A percentile compares a stretch with the other conserved stretches of the same genome.
Conservation (phyloP, 1,139 yeast species). For the Pichia sp. region DNA sequence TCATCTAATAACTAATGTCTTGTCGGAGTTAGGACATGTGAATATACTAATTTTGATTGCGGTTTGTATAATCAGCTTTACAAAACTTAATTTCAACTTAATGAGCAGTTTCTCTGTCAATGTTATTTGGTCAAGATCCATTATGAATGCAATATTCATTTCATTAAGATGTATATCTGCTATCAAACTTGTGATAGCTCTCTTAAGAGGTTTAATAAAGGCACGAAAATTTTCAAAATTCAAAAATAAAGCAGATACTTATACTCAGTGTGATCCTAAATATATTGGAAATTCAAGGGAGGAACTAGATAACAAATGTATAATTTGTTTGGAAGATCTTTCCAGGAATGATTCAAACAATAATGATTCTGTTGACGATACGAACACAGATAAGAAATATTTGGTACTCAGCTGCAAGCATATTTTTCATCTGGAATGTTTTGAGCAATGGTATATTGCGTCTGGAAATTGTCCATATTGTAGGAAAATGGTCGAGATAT, state of each 20-base stretch:
- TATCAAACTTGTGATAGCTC: conserved; percentile 18
- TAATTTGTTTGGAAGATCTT: conserved; percentile 23
- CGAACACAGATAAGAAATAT: not conserved
- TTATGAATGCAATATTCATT: conserved; percentile 16
- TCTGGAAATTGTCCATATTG: conserved; percentile 46
- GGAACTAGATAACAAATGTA: conserved; percentile 19
- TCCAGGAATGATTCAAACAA: not conserved
- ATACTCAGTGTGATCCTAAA: not conserved
- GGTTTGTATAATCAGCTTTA: conserved; percentile 17
- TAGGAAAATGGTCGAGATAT: conserved; percentile 24
- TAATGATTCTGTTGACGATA: too few species aligned
- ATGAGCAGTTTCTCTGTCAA: conserved; percentile 9
- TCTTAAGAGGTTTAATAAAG: conserved; percentile 21
- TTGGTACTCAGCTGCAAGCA: conserved; percentile 37
- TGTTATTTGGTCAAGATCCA: conserved; percentile 14
- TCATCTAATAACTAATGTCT: conserved; percentile 15
- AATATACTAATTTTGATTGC: conserved; percentile 19
- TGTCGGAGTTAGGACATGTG: conserved; percentile 20
- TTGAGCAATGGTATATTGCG: conserved; percentile 40
- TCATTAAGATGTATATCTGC: conserved; percentile 19
- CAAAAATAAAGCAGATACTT: conserved; percentile 13
- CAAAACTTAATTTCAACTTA: conserved; percentile 11
- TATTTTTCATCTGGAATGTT: conserved; percentile 40
- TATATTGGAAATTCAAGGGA: not conserved
- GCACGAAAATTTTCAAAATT: conserved; percentile 21